phyloP scores from a whole-genome alignment of 768 basidiomycete species.

The Gloeopeniophorella convolvens region DNA sequence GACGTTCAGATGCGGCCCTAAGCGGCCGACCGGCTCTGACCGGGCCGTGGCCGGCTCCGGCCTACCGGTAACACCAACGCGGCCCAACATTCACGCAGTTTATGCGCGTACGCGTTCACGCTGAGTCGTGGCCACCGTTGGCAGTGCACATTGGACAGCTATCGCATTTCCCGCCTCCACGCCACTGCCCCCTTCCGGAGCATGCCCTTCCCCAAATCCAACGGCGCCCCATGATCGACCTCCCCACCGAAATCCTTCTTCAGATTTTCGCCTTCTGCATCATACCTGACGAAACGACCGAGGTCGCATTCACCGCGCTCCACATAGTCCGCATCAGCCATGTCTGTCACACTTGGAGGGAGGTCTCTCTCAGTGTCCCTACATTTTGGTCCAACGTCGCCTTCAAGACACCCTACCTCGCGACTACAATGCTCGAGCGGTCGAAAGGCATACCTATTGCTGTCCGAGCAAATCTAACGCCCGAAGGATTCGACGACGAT shows the following conservation, averaged over 20 bases:
- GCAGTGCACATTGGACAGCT: no score
- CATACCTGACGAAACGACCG: conserved; percentile 11
- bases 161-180: no score
- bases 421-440: conserved; percentile 21
- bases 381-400: conserved; percentile 19
- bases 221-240: background rate
- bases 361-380: conserved; percentile 16
- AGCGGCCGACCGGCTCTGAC: no score
- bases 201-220: no score
- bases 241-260: conserved; percentile 21
- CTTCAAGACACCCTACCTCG: conserved; percentile 15
- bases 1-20: no score
- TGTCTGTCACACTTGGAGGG: conserved; percentile 19
- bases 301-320: conserved; percentile 8
- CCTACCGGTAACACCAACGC: no score
- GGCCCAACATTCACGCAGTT: no score
- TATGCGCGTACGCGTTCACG: no score
- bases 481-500: conserved; percentile 2
- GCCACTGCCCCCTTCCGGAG: no score
- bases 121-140: no score
- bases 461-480: conserved; percentile 16
- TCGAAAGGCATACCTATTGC: conserved; percentile 14
- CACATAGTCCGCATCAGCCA: conserved; percentile 18
- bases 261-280: conserved; percentile 19
- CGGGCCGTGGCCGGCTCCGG: no score